Conservation (phyloP, 805 yeast species). For the Teunomyces lycoperdinae region DNA sequence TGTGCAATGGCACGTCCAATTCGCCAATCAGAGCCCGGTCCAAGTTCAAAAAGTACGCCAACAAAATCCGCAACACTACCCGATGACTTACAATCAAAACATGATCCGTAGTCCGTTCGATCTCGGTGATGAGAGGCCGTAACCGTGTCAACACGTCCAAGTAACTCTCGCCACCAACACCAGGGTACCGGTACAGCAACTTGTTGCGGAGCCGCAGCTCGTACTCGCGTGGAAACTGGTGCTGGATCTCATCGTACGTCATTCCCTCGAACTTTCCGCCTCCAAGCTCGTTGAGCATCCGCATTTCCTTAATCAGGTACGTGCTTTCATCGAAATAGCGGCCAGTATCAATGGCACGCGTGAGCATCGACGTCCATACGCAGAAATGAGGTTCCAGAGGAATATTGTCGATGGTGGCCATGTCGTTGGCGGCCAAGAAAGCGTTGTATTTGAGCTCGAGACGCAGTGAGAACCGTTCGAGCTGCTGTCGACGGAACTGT, state of each 20-base stretch:
- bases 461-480: conserved; percentile 49
- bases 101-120: conserved; percentile 89
- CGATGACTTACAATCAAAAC: conserved; percentile 82
- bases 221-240: conserved; percentile 72
- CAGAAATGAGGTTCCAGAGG: conserved; percentile 71
- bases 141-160: conserved; percentile 89
- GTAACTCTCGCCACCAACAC: conserved; percentile 95
- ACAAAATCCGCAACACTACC: conserved; percentile 81
- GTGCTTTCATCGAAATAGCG: conserved; percentile 68
- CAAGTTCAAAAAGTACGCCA: conserved; percentile 87
- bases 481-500: conserved; percentile 63
- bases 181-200: conserved; percentile 87
- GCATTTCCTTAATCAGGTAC: conserved; percentile 80
- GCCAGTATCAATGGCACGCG: conserved; percentile 76
- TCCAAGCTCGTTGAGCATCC: conserved; percentile 90
- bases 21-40: conserved; percentile 79
- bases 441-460: conserved; percentile 42
- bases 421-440: conserved; percentile 23
- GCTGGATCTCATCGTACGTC: conserved; percentile 85
- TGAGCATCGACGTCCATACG: conserved; percentile 90
- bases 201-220: conserved; percentile 73
- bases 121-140: conserved; percentile 85
- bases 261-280: conserved; percentile 91
- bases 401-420: conserved; percentile 24
- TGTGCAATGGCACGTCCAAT: conserved; percentile 89